Percentiles rank a stretch among this genome's conserved stretches.
These are phyloP conservation scores for Tolypocladium tropicale DNA, from an alignment of 2,329 filamentous ascomycete genomes.

Conservation along the genomic window DNA sequence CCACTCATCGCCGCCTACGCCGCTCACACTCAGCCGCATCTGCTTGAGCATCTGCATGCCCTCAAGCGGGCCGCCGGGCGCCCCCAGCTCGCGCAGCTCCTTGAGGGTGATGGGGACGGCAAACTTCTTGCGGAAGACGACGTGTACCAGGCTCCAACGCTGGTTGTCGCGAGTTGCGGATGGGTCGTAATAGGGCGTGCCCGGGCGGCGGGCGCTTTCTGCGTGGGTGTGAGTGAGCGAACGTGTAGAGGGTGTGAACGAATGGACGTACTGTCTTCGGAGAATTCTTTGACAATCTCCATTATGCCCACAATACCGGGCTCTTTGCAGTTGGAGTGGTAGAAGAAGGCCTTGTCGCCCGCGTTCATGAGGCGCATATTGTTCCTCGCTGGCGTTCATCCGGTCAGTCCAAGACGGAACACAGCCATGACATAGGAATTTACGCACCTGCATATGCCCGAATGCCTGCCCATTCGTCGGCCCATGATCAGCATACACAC, in stretches of 20 bases:
- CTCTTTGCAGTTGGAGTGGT: constrained; percentile 87
- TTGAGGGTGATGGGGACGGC: constrained; percentile 57
- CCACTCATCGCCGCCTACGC: constrained; percentile 56
- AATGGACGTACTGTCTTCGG: constrained; percentile 60
- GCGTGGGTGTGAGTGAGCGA: neutral
- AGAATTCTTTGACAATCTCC: constrained; percentile 79
- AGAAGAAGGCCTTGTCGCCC: constrained; percentile 92
- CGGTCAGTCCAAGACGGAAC: neutral
- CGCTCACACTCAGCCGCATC: constrained; percentile 71
- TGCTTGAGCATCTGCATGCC: constrained; percentile 78
- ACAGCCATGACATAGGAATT: neutral
- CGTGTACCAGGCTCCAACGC: constrained; percentile 80
- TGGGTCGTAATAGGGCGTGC: constrained; percentile 68
- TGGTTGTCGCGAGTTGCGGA: constrained; percentile 48
- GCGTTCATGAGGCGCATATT: constrained; percentile 86
- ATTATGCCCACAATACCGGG: constrained; percentile 82
- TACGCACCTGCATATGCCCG: constrained; percentile 34
- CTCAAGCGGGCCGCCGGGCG: constrained; percentile 46
- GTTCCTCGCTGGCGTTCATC: constrained; percentile 54
- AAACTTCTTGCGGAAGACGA: constrained; percentile 80
- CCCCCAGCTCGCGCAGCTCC: constrained; percentile 57
- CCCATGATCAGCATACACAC: neutral
- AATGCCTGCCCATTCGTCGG: constrained; percentile 25
- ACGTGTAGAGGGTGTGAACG: no score
- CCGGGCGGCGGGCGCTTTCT: constrained; percentile 22